A percentile compares a stretch with the other conserved stretches of the same genome.
These are phyloP conservation scores for Physcomitrellopsis africana DNA, from an alignment of 225 moss, liverwort and hornwort species.

Conservation along the genomic window DNA sequence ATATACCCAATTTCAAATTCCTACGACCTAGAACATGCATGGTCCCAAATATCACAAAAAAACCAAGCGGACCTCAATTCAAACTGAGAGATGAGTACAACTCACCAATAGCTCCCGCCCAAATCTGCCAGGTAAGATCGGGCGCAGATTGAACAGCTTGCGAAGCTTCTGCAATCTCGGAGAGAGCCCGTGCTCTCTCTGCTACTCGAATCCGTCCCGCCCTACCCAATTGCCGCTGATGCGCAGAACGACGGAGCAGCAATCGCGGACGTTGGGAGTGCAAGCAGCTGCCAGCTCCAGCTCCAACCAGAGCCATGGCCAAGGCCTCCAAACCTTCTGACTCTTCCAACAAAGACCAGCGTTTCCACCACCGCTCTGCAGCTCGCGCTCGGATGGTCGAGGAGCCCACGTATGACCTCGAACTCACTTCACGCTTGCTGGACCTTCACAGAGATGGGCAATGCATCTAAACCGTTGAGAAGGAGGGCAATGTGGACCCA, in stretches of 20 bases:
- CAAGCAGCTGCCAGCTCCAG: constrained; percentile 25
- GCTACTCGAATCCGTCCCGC: constrained; percentile 6
- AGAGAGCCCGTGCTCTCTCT: constrained; percentile 28
- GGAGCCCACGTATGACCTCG: too few relatives aligned
- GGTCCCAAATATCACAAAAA: neutral
- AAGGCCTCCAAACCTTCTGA: constrained; percentile 11
- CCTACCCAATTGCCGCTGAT: constrained; percentile 12
- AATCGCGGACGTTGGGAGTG: constrained; percentile 18
- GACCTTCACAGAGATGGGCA: too few relatives aligned
- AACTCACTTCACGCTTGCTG: too few relatives aligned
- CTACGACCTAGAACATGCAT: neutral
- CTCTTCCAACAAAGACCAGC: too few relatives aligned
- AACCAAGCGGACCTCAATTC: neutral
- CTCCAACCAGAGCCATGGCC: constrained; percentile 21
- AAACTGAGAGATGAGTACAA: neutral
- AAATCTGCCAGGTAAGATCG: constrained; percentile 83
- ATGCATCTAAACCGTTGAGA: too few relatives aligned
- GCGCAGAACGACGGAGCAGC: constrained; percentile 10
- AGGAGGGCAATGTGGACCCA: too few relatives aligned
- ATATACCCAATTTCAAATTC: constrained; percentile 2
- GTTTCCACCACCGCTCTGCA: neutral
- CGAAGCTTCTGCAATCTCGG: constrained; percentile 50
- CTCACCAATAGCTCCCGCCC: constrained; percentile 74
- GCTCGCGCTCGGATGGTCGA: neutral
- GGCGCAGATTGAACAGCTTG: constrained; percentile 53